Evolutionary conservation across 805 yeast species (phyloP), one percentile per base, ranked within the genome.

Genomic region (Yarrowia sp.): DNA sequence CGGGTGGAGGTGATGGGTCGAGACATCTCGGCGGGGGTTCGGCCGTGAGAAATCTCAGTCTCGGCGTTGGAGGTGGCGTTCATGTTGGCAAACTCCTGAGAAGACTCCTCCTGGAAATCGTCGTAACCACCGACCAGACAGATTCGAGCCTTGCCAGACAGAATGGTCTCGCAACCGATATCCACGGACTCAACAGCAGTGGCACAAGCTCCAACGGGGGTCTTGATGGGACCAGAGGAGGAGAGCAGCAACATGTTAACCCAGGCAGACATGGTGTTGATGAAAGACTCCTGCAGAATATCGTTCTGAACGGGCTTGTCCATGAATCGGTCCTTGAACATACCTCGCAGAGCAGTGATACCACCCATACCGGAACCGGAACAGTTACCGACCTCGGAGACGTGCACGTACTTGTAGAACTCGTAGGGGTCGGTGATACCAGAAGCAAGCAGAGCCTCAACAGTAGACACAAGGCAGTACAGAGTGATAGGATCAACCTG

Each of bases 351-450:
- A 66, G 99, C 99, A 74, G 90, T 79, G 75, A 94, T 96, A 89
- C 99, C 99, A 82, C 99, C 99, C 97, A 95, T 94, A 87, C 99
- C 99, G 68, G 98, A 92, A 83, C 99, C 99, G 60, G 97, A 90
- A 85, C 98, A 93, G 86, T 94, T 96, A 83, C 99, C 99, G 73
- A 95, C 92, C 81, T 95, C 98, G 56, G 98, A 92, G 68, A 95
- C 96, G 79, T 95, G 99, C 63, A 96, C 97, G 78, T 95, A 96
- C 82, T 94, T 89, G 85, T 95, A 95, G 85, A 96, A 92, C 83
- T 95, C 99, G 79, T 92, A 95, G 71, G 99, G 99, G 79, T 95
- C 99, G 69, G 97, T 92, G 76, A 95, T 83, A 89, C 99, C 99
- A 71, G 98, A 86, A 68, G 94, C 81, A 73, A 95, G 84, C 73